These are phyloP conservation scores for Oxyria digyna DNA, from an alignment of 148 eudicot species.

Conservation along the genomic window DNA sequence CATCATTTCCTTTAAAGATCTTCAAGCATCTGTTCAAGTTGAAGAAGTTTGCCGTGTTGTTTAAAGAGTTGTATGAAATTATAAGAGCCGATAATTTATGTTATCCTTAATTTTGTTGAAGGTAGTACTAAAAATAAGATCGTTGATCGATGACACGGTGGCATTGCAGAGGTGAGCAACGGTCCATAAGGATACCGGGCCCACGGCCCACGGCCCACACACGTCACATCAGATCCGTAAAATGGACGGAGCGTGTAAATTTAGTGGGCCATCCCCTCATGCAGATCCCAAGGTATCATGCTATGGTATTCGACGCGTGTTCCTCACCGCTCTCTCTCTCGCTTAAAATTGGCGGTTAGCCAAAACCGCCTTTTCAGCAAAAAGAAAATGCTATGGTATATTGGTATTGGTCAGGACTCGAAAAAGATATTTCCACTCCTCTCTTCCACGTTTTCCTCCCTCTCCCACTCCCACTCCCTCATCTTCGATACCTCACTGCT, in stretches of 20 bases:
- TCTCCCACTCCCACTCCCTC: conserved; percentile 9
- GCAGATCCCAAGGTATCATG: not conserved
- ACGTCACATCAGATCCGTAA: not conserved
- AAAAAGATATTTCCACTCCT: not conserved
- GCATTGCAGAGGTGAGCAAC: not conserved
- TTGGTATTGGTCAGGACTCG: conserved; percentile 2
- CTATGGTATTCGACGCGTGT: not conserved
- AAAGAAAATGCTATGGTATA: not conserved
- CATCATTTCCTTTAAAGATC: no score
- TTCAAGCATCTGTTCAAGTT: no score
- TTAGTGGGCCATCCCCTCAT: not conserved
- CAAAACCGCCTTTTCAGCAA: not conserved
- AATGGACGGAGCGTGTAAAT: conserved; percentile 4
- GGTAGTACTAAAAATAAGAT: no score
- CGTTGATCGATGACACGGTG: not conserved
- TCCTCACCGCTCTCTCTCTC: not conserved
- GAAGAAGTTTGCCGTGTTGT: no score
- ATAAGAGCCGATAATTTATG: no score
- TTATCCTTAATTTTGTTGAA: no score
- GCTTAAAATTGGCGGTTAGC: not conserved
- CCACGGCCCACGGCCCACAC: not conserved
- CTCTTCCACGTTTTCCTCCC: not conserved
- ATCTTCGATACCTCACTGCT: conserved; percentile 12
- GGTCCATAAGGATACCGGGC: not conserved
- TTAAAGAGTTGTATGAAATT: no score